phyloP scores from a whole-genome alignment of 345 rosid genomes.

The rapeseed (Brassica napus) region DNA sequence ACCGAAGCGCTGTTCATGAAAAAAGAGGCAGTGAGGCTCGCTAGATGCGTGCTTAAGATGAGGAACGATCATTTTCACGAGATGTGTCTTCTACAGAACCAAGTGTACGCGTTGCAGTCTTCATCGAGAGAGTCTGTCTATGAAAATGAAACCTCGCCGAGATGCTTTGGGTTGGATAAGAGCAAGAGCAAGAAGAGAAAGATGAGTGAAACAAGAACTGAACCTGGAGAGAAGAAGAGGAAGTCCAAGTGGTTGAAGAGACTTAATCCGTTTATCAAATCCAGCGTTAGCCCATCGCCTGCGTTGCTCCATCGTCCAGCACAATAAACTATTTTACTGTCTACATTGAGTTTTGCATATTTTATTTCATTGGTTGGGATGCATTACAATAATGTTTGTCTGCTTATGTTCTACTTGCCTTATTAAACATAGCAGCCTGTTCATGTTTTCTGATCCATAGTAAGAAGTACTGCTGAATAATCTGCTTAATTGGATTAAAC shows the following conservation, averaged over 20 bases:
- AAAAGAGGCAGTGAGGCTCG: conserved; percentile 56
- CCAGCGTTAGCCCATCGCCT: conserved; percentile 10
- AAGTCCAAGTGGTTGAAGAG: conserved; percentile 39
- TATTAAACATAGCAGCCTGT: conserved; percentile 1
- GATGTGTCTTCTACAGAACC: conserved; percentile 40
- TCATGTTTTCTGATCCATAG: background rate
- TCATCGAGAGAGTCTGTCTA: conserved; percentile 22
- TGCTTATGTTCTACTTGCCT: conserved; percentile 5
- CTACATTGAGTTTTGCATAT: background rate
- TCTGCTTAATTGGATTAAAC: background rate
- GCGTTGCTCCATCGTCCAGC: background rate
- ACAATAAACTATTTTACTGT: background rate
- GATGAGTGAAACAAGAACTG: conserved; percentile 31
- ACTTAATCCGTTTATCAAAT: conserved; percentile 36
- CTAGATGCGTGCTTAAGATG: conserved; percentile 53
- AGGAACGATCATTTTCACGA: conserved; percentile 60
- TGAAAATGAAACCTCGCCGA: background rate
- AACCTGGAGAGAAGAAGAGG: conserved; percentile 27
- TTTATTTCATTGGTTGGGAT: background rate
- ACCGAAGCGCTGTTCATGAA: conserved; percentile 52
- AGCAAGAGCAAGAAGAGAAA: conserved; percentile 45
- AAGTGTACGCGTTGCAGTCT: conserved; percentile 48
- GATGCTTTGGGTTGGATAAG: conserved; percentile 31
- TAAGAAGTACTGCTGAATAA: background rate
- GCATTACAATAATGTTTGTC: background rate